Evolutionary conservation across 1,284 basidiomycete genomes (phyloP).

Genomic region (Cryptococcus sp.): DNA sequence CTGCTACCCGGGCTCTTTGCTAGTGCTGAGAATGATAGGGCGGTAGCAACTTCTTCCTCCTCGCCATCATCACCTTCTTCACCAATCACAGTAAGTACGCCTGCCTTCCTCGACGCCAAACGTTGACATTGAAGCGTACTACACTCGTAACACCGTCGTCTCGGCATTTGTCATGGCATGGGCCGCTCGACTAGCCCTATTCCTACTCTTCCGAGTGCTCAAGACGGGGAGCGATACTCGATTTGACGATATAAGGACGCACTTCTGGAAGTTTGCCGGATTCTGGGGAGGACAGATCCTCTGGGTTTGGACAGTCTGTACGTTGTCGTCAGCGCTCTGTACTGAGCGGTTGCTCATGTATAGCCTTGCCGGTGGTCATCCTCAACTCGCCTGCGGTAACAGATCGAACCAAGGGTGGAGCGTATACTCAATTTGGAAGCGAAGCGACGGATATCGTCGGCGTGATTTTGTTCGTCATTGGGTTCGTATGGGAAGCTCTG

Average conservation of each 20-base stretch:
- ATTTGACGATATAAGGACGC: constrained; percentile 61
- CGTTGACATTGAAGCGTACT: too few species aligned
- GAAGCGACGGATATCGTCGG: constrained; percentile 60
- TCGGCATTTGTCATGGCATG: constrained; percentile 49
- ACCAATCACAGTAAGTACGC: constrained; percentile 37
- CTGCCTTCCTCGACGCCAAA: too few species aligned
- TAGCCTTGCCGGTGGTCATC: constrained; percentile 57
- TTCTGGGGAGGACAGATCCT: constrained; percentile 40
- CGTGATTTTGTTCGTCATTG: constrained; percentile 60
- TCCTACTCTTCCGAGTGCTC: constrained; percentile 61
- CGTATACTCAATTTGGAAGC: constrained; percentile 57
- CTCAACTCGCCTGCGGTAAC: constrained; percentile 64
- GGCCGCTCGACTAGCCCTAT: constrained; percentile 55
- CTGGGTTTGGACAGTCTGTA: constrained; percentile 60
- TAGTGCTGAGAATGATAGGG: constrained; percentile 10
- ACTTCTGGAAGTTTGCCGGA: constrained; percentile 63
- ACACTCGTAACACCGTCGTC: constrained; percentile 43
- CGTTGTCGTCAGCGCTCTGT: not conserved
- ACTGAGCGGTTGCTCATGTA: not conserved
- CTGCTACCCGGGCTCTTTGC: not conserved
- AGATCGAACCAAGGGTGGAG: constrained; percentile 48
- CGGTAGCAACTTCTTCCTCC: constrained; percentile 64
- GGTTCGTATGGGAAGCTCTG: constrained; percentile 57
- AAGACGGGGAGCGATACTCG: constrained; percentile 61
- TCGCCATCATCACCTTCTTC: constrained; percentile 43